Percentiles rank a stretch among this genome's conserved stretches.
phyloP scores from a whole-genome alignment of 345 rosid species.

The Linum lewisii region DNA sequence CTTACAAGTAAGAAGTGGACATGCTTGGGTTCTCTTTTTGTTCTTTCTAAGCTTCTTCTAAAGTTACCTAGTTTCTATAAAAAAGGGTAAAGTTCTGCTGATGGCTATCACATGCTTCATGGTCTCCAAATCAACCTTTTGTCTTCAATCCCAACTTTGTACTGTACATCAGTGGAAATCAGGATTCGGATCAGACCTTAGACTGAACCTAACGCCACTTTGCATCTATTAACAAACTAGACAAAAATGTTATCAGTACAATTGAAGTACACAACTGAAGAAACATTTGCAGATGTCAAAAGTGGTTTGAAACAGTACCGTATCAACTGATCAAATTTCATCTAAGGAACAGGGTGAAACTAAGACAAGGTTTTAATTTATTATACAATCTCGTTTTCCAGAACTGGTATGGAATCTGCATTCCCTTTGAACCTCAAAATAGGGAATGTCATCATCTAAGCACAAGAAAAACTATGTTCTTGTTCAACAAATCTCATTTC shows the following conservation, averaged over 20 bases:
- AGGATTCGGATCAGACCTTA: not conserved
- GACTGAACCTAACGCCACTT: not conserved
- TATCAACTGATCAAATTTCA: not conserved
- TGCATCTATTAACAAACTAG: not conserved
- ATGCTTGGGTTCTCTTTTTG: conserved; percentile 22
- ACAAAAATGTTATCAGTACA: not conserved
- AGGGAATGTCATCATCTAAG: not conserved
- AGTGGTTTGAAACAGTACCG: not conserved
- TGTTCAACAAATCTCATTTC: not conserved
- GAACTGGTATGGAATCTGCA: no score
- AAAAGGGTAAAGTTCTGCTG: conserved; percentile 9
- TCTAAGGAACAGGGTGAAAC: not conserved
- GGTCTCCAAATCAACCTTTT: no score
- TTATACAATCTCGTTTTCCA: not conserved
- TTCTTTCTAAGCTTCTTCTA: conserved; percentile 26
- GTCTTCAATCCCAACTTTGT: not conserved
- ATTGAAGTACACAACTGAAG: not conserved
- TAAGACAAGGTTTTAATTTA: not conserved
- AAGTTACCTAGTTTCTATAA: conserved; percentile 9
- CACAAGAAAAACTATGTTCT: not conserved
- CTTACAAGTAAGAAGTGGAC: not conserved
- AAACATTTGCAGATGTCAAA: not conserved
- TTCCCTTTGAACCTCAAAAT: not conserved
- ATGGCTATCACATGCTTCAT: conserved; percentile 11
- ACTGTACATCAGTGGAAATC: not conserved